Evolutionary conservation across 2,329 filamentous ascomycete species (phyloP).

Genomic region (Coniochaeta ligniaria): DNA sequence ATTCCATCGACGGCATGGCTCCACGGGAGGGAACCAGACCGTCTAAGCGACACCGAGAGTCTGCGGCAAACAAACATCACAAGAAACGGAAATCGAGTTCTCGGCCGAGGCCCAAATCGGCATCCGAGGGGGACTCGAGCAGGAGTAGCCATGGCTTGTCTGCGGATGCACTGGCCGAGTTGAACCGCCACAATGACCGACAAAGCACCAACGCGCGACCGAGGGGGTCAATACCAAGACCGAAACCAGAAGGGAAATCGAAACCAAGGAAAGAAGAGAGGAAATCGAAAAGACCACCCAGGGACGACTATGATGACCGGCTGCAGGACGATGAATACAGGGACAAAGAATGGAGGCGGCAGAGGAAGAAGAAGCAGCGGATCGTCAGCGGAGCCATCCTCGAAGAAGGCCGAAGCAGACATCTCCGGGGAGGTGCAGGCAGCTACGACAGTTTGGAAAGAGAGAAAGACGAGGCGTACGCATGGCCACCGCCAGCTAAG

Average conservation of each 20-base stretch:
- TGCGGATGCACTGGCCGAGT: conserved; percentile 16
- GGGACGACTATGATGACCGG: conserved; percentile 5
- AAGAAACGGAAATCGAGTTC: conserved; percentile 12
- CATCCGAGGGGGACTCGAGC: conserved; percentile 6
- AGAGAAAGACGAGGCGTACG: conserved; percentile 18
- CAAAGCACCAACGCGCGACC: background rate
- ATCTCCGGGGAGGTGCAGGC: conserved; percentile 27
- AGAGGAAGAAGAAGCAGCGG: conserved; percentile 22
- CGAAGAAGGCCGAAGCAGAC: conserved; percentile 53
- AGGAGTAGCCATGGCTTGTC: conserved; percentile 15
- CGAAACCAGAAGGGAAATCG: conserved; percentile 1
- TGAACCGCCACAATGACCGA: conserved; percentile 13
- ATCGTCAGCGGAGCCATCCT: conserved; percentile 64
- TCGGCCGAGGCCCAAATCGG: conserved; percentile 6
- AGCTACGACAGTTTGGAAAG: conserved; percentile 44
- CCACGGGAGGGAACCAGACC: conserved; percentile 6
- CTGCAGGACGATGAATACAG: conserved; percentile 1
- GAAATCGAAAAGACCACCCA: conserved; percentile 6
- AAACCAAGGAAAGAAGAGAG: conserved; percentile 8
- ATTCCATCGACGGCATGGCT: conserved; percentile 1
- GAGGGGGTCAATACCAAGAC: background rate
- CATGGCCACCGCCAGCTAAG: conserved; percentile 19
- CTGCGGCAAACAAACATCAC: conserved; percentile 10
- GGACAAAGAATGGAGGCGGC: conserved; percentile 5
- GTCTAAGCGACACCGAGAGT: conserved; percentile 10